Base-by-base conservation (phyloP, 225 moss, liverwort and hornwort species). In the Sphagnum tenellum region DNA sequence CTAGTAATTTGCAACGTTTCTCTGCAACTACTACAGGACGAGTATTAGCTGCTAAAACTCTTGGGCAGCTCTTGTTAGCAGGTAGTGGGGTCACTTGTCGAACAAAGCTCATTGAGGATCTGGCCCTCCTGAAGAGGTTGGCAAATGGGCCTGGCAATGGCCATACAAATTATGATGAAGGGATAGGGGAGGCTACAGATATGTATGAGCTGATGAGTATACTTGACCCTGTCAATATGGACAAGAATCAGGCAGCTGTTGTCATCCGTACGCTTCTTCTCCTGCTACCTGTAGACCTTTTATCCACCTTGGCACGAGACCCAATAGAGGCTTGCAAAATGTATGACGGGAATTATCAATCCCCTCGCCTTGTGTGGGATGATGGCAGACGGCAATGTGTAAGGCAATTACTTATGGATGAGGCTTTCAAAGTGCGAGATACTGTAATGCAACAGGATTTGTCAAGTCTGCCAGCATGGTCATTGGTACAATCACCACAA, bases 31-130 rank as follows among this genome's bases (percentile, higher is more conserved):
- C 29, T 29, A 29, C 29, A 29, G 89, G 78, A 55, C 86, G 93
- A 53, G 65, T 84, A 45, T 51, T 93, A 49, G 90, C 90, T 48
- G 98, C 98, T 44, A 90, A 90, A 74, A 89, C 79, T 57, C 87
- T 98, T 59, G 98, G 93, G 50, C 93, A 98, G 76, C 89, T 98
- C 63, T 77, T 98, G 63, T 60, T 98, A 73, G 98, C 98, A 69
- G 93, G 85, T 57, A 98, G 89, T 76, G 93, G 98, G 68, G 93
- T 98, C 3, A 98, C 93, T 74, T 87, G 98, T 46, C 88, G 98
- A 49, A 85, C 89, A 46, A 98, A 98, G 72, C 89, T 98, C 61
- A 75, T 93, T 55, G 69, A 84, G 66, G 98, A 98, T 71, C 87
- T 98, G 44, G 90, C 98, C 49, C 82, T 81, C 71, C 87, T 80